Conservation (phyloP, 306 rosid genomes). For the Hippophae rhamnoides region DNA sequence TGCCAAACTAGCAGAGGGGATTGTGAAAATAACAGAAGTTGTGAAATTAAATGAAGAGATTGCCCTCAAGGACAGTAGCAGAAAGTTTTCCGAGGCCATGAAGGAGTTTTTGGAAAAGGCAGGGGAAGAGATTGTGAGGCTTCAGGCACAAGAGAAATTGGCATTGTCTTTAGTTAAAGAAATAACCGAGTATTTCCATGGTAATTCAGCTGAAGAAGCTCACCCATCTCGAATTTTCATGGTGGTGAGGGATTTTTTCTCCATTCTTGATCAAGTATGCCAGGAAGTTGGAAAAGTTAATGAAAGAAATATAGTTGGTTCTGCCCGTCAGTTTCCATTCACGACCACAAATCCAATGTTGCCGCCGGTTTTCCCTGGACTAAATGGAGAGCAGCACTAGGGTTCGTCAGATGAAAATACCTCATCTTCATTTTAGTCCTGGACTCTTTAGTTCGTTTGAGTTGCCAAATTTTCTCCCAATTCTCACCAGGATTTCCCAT, state of each 20-base stretch:
- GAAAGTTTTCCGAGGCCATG: slow-evolving; percentile 54
- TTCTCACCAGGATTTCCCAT: too few species aligned
- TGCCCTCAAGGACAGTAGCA: slow-evolving; percentile 38
- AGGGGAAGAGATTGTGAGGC: slow-evolving; percentile 45
- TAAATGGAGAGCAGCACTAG: slow-evolving; percentile 31
- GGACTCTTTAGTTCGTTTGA: neutral
- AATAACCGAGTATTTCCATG: slow-evolving; percentile 77
- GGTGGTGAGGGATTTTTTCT: slow-evolving; percentile 77
- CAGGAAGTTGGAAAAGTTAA: slow-evolving; percentile 71
- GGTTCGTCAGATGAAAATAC: slow-evolving; percentile 47
- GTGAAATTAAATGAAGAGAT: slow-evolving; percentile 44
- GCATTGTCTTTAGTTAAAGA: slow-evolving; percentile 59
- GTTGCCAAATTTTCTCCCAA: neutral
- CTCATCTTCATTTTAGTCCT: slow-evolving; percentile 20
- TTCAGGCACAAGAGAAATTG: slow-evolving; percentile 48
- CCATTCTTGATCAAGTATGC: slow-evolving; percentile 68
- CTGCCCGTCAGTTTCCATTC: slow-evolving; percentile 31
- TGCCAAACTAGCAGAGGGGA: slow-evolving; percentile 60
- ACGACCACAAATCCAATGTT: slow-evolving; percentile 24
- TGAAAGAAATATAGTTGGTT: slow-evolving; percentile 64
- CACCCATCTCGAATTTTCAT: slow-evolving; percentile 64
- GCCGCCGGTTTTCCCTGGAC: slow-evolving; percentile 36
- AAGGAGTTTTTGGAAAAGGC: slow-evolving; percentile 53
- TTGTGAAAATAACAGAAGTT: slow-evolving; percentile 44
- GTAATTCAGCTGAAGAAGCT: slow-evolving; percentile 85